Percentiles rank a stretch among this genome's conserved stretches.
phyloP scores from a whole-genome alignment of 257 asterid genomes.

The Primulina tabacum region DNA sequence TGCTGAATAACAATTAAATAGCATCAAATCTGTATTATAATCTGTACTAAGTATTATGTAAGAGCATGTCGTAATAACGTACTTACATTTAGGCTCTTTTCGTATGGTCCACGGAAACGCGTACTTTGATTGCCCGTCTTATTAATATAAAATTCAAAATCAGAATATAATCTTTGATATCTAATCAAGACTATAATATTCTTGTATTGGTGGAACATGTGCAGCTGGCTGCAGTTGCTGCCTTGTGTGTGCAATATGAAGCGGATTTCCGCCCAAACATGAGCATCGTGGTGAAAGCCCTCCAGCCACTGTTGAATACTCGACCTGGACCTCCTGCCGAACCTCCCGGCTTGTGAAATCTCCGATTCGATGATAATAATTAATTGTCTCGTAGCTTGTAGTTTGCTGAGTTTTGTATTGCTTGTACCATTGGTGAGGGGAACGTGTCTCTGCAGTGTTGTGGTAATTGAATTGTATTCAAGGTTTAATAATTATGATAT shows the following conservation, averaged over 20 bases:
- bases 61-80: too few species aligned
- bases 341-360: conserved; percentile 27
- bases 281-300: conserved; percentile 31
- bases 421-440: not conserved
- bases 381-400: not conserved
- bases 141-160: too few species aligned
- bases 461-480: not conserved
- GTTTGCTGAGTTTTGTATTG: not conserved
- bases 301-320: conserved; percentile 26
- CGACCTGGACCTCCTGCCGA: conserved; percentile 29
- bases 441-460: not conserved
- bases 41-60: too few species aligned
- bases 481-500: not conserved
- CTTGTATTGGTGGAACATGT: not conserved
- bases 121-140: not conserved
- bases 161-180: not conserved
- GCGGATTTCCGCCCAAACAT: conserved; percentile 46
- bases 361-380: not conserved
- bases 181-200: not conserved
- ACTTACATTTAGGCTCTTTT: too few species aligned
- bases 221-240: conserved; percentile 33
- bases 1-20: not conserved
- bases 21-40: not conserved
- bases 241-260: conserved; percentile 45
- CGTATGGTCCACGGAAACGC: not conserved